Evolutionary conservation across 1,284 basidiomycete genomes (phyloP).

Genomic region (Apiotrichum veenhuisii): DNA sequence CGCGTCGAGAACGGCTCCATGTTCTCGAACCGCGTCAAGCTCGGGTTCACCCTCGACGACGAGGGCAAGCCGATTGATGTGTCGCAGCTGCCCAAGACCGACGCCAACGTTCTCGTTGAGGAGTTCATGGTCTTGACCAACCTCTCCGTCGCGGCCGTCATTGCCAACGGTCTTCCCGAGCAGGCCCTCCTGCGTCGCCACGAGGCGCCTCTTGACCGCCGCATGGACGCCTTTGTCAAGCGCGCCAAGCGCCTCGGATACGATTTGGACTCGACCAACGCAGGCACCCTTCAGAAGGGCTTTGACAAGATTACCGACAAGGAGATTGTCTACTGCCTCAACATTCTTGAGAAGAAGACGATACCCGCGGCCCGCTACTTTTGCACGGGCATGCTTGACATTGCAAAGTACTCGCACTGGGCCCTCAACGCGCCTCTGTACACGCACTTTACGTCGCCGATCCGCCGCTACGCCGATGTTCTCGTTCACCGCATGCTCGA

Average conservation of each 20-base stretch:
- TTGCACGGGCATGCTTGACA: slow-evolving; percentile 98
- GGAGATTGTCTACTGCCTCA: slow-evolving; percentile 67
- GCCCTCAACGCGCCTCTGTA: slow-evolving; percentile 87
- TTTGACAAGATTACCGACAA: slow-evolving; percentile 70
- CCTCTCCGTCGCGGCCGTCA: slow-evolving; percentile 81
- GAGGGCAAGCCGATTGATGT: slow-evolving; percentile 80
- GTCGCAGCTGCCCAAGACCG: slow-evolving; percentile 59
- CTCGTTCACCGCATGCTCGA: slow-evolving; percentile 96
- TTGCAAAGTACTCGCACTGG: slow-evolving; percentile 95
- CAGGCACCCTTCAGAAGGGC: slow-evolving; percentile 78
- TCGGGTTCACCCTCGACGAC: slow-evolving; percentile 78
- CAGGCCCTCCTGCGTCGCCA: slow-evolving; percentile 91
- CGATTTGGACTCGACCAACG: slow-evolving; percentile 72
- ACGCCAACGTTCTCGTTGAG: slow-evolving; percentile 80
- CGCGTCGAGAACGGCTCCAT: slow-evolving; percentile 81
- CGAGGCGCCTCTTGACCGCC: slow-evolving; percentile 84
- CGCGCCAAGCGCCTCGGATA: slow-evolving; percentile 80
- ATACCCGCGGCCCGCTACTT: slow-evolving; percentile 92
- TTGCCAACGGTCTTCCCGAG: slow-evolving; percentile 89
- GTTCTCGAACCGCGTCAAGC: slow-evolving; percentile 64
- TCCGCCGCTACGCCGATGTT: slow-evolving; percentile 82
- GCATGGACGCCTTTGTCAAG: slow-evolving; percentile 65
- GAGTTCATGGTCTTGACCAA: slow-evolving; percentile 97
- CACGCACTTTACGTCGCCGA: slow-evolving; percentile 94
- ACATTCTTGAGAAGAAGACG: slow-evolving; percentile 79